Conservation (phyloP, 495 filamentous ascomycete species). For the Darksidea phi region DNA sequence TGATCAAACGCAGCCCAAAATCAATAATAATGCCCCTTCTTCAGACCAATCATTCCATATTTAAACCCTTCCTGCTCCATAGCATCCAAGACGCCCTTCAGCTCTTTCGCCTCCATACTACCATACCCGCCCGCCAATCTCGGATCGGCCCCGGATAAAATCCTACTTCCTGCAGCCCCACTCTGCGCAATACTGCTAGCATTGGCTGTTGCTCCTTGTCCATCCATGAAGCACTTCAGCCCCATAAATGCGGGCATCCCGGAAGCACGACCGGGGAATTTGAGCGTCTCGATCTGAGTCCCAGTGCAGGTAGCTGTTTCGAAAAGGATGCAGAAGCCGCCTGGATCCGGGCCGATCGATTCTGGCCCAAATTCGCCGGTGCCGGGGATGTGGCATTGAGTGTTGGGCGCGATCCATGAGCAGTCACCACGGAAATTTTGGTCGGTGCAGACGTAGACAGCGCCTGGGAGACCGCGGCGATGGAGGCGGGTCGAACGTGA, state of each 20-base stretch:
- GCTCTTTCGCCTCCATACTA: constrained; percentile 4
- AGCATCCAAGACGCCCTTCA: constrained; percentile 4
- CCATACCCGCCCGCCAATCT: constrained; percentile 16
- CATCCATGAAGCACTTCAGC: constrained; percentile 16
- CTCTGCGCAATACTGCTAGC: neutral
- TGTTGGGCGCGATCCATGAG: constrained; percentile 8
- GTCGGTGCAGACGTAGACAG: constrained; percentile 29
- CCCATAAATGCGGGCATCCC: constrained; percentile 6
- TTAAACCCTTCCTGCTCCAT: constrained; percentile 24
- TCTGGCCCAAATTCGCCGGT: constrained; percentile 1
- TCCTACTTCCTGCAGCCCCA: neutral
- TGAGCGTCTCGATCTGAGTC: neutral
- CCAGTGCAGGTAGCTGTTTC: neutral
- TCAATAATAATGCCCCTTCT: constrained; percentile 20
- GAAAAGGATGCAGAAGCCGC: constrained; percentile 23
- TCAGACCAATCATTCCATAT: constrained; percentile 22
- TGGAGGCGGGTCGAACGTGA: neutral
- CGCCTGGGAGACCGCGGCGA: constrained; percentile 22
- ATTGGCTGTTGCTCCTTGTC: neutral
- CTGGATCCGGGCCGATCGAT: constrained; percentile 29
- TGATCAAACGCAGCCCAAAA: neutral
- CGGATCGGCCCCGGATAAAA: neutral
- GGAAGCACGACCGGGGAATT: constrained; percentile 5
- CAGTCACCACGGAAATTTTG: constrained; percentile 23
- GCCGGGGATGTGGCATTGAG: constrained; percentile 17